These are phyloP conservation scores for Kluyveromyces marxianus DNA, from an alignment of 1,139 yeast species.

Conservation along the genomic window DNA sequence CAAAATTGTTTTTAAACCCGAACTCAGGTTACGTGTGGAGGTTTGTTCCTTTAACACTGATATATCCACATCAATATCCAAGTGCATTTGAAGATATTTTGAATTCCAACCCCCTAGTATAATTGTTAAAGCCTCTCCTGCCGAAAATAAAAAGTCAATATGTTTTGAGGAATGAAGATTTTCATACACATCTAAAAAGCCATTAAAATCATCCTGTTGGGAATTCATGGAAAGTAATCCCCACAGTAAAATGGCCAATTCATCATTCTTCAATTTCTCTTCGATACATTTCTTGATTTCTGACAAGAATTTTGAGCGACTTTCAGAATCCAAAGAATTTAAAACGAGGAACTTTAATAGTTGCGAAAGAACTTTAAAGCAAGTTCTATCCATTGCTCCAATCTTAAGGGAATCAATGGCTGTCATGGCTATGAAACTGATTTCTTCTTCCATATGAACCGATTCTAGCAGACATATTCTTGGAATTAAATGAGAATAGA, in stretches of 20 bases:
- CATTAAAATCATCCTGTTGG: slow-evolving; percentile 24
- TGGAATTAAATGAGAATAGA: too few species aligned
- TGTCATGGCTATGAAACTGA: too few species aligned
- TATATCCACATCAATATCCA: slow-evolving; percentile 37
- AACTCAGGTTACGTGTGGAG: slow-evolving; percentile 8
- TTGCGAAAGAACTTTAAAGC: slow-evolving; percentile 47
- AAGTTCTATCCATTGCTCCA: slow-evolving; percentile 18
- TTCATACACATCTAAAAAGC: slow-evolving; percentile 41
- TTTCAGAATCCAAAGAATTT: slow-evolving; percentile 26
- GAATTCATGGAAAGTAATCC: slow-evolving; percentile 47
- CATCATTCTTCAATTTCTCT: slow-evolving; percentile 49
- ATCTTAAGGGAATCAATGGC: neutral
- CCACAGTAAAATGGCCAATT: slow-evolving; percentile 49
- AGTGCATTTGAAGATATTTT: slow-evolving; percentile 40
- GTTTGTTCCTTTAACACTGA: slow-evolving; percentile 14
- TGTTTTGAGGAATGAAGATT: slow-evolving; percentile 63
- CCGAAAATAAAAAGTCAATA: slow-evolving; percentile 63
- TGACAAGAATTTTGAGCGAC: slow-evolving; percentile 12
- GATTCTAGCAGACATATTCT: too few species aligned
- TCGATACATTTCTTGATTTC: slow-evolving; percentile 29
- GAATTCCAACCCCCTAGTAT: slow-evolving; percentile 76
- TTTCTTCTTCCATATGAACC: too few species aligned
- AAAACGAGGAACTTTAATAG: slow-evolving; percentile 55
- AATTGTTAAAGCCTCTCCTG: slow-evolving; percentile 78
- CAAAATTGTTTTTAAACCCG: slow-evolving; percentile 40